Evolutionary conservation across 257 asterid species (phyloP).

Genomic region (Mentha longifolia): DNA sequence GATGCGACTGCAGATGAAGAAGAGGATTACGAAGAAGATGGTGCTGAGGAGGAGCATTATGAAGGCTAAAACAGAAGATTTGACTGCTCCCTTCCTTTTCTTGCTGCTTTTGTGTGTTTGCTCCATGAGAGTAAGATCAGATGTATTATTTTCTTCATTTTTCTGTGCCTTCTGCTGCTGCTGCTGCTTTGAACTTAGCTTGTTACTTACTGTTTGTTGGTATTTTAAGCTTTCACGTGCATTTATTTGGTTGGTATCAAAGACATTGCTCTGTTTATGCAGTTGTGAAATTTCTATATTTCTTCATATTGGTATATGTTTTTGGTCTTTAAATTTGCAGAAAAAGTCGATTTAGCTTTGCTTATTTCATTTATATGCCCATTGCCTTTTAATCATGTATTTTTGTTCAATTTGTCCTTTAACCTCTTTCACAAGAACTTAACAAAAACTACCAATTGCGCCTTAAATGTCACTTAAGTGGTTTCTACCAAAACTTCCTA

Average conservation of each 20-base stretch:
- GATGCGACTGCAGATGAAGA: constrained; percentile 91
- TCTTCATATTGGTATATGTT: not conserved
- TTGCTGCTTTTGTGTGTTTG: constrained; percentile 5
- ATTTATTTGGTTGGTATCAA: constrained; percentile 28
- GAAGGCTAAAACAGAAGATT: constrained; percentile 34
- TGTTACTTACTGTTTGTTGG: constrained; percentile 19
- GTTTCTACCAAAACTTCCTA: too few species aligned
- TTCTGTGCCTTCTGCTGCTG: not conserved
- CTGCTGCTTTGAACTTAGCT: constrained; percentile 8
- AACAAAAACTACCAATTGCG: too few species aligned
- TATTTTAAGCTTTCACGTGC: constrained; percentile 19
- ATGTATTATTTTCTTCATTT: constrained; percentile 29
- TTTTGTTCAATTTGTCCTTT: too few species aligned
- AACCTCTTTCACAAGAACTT: too few species aligned
- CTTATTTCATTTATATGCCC: not conserved
- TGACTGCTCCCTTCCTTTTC: not conserved
- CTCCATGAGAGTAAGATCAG: not conserved
- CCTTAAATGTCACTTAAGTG: too few species aligned
- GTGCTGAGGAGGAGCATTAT: constrained; percentile 45
- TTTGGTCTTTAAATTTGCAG: not conserved
- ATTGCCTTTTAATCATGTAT: not conserved
- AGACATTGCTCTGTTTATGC: constrained; percentile 24
- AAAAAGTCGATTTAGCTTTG: not conserved
- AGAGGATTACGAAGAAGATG: constrained; percentile 66
- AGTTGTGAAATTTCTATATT: not conserved